A percentile compares a stretch with the other conserved stretches of the same genome.
Evolutionary conservation across 2,329 filamentous ascomycete species (phyloP).

Genomic region (Aspergillus unguis): DNA sequence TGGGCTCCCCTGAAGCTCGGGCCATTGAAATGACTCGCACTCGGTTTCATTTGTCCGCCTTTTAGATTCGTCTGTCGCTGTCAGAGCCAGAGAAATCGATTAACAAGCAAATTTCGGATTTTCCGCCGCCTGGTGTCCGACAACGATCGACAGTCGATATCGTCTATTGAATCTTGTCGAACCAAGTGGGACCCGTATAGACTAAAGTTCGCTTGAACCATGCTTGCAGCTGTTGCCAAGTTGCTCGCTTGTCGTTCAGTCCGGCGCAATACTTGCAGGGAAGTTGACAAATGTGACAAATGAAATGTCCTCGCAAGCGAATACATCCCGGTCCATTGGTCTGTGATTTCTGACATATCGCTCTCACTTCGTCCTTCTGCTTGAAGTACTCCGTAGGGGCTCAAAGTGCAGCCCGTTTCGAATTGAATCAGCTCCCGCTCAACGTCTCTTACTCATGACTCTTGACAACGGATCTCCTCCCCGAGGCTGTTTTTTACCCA

Average conservation of each 20-base stretch:
- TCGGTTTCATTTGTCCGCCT: background rate
- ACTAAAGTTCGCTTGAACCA: conserved; percentile 4
- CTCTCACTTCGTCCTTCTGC: conserved; percentile 2
- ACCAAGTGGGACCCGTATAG: conserved; percentile 2
- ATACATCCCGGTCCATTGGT: background rate
- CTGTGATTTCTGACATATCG: background rate
- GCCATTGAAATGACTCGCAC: background rate
- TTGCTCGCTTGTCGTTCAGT: background rate
- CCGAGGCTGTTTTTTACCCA: background rate
- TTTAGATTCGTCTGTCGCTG: background rate
- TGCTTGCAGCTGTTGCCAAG: background rate
- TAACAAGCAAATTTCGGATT: background rate
- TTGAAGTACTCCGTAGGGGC: background rate
- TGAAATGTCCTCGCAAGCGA: background rate
- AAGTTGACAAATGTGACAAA: background rate
- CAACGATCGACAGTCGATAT: background rate
- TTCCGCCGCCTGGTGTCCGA: background rate
- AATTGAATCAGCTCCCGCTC: background rate
- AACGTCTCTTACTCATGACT: background rate
- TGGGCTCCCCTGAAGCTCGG: background rate
- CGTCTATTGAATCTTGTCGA: background rate
- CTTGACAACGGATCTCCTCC: conserved; percentile 4
- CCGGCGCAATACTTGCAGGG: too few species aligned
- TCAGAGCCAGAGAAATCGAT: background rate
- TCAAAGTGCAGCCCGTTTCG: background rate